phyloP scores from a whole-genome alignment of 2,329 filamentous ascomycete genomes.

The Fusarium staphyleae region DNA sequence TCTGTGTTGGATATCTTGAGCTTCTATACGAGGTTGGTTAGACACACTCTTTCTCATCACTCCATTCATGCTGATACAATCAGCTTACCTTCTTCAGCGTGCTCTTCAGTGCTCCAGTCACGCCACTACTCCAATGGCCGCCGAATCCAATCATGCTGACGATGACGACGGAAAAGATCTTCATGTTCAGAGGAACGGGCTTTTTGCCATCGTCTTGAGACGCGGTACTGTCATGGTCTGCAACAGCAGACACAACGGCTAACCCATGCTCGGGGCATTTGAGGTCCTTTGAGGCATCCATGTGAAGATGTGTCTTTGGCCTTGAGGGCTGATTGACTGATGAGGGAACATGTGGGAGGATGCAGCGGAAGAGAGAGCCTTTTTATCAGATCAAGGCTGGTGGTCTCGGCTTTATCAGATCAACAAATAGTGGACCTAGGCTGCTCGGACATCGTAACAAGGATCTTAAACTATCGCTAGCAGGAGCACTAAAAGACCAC shows the following conservation, averaged over 20 bases:
- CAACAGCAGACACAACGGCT: slow-evolving; percentile 3
- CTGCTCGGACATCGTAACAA: slow-evolving; percentile 4
- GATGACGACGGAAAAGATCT: slow-evolving; percentile 53
- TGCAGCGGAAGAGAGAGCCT: not conserved
- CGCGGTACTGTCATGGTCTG: slow-evolving; percentile 21
- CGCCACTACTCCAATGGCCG: slow-evolving; percentile 65
- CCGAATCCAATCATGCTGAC: slow-evolving; percentile 65
- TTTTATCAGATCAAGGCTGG: slow-evolving; percentile 18
- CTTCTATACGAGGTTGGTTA: slow-evolving; percentile 45
- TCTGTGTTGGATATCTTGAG: slow-evolving; percentile 66
- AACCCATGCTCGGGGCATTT: slow-evolving; percentile 10
- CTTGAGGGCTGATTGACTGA: too few relatives aligned
- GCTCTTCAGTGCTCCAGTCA: slow-evolving; percentile 67
- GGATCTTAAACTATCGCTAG: slow-evolving; percentile 6
- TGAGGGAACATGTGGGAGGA: not conserved
- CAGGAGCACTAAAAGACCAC: slow-evolving; percentile 4
- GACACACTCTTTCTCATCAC: too few relatives aligned
- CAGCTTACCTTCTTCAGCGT: slow-evolving; percentile 61
- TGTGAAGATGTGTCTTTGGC: not conserved
- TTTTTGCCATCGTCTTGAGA: slow-evolving; percentile 32
- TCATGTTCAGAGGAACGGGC: slow-evolving; percentile 42
- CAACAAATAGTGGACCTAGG: slow-evolving; percentile 26
- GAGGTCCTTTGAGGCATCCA: slow-evolving; percentile 17
- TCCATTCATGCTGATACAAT: too few relatives aligned
- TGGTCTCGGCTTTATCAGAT: slow-evolving; percentile 36